Base-by-base conservation (phyloP, 192 early-diverging fungal genomes). In the Jimgerdemannia flammicorona region DNA sequence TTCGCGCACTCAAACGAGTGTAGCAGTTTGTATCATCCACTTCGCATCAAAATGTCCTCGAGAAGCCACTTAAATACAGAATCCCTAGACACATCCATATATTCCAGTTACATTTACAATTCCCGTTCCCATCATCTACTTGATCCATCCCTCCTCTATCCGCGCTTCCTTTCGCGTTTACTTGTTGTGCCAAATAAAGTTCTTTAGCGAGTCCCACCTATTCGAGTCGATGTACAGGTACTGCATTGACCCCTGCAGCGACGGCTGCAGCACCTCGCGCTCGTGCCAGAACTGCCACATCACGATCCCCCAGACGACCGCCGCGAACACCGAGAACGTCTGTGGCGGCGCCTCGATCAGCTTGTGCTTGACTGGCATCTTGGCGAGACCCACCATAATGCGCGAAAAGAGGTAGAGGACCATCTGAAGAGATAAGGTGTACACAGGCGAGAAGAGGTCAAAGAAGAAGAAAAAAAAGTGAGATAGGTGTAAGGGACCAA, bases 251-350 rank as follows among this genome's bases (percentile, higher is more conserved):
- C 92, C 87, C 83, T 93, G 92, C 44, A 99, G 87, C n/a, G 95
- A 96, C 29, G 93, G 88, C 82, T 98, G 96, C 66, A 99, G 88
- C 8, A 91, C 88, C 71, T 95, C 91, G 68, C 91, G 90, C 81
- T 99, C 90, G 71, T 96, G 88, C 69, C 91, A 85, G 90, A 99
- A 99, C 70, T 96, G 86, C 88, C 93, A 96, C 97, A 99, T 97
- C 43, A 98, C 96, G 40, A 90, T 84, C 4, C 96, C 97, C 97
- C 97, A 99, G 41, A 92, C 87, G 9, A 97, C 71, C 8, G 96
- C 95, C n/a, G 96, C 95, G 86, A 99, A 99, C 18, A 97, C 79
- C 4, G 95, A 89, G 86, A 94, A 99, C 3, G 95, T 89, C 70
- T 93, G 85, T 40, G 86, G 78, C 41, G 96, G 95, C 49, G 89